Base-by-base conservation (phyloP, 768 basidiomycete species). In the Pleurotus djamor region DNA sequence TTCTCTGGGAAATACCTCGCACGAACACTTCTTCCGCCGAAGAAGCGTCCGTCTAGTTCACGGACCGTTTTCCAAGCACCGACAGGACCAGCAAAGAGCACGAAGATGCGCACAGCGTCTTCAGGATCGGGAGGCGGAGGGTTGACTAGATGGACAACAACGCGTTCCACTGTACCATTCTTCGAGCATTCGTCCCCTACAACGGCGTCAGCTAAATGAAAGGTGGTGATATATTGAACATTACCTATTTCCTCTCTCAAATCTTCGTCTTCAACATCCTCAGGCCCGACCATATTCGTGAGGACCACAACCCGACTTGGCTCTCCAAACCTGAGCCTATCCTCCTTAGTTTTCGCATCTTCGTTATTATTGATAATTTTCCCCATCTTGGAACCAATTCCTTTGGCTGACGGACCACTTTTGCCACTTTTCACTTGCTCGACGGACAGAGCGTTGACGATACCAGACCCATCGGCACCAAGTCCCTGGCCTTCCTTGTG, bases 41-140 rank as follows among this genome's bases (percentile, higher is more conserved):
- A 98, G 69, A 84, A 96, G 33, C 96, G 81, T 17, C 94, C 96
- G 66, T 98, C 94, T 55, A 98, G 79, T 70, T 96, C 94, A 50
- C 94, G 84, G 2, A 96, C 92, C 0, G 94, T 95, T 72, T 94
- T 93, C 96, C 95, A 98, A 5, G 96, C 96, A 9, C 94, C 96
- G 0, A 83, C 95, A 4, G 92, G 92, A 1, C 96, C 96, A 0
- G 87, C 86, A 67, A 96, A 98, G 55, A 91, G 76, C 13, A 98
- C 89, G 68, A 97, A 98, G 57, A 98, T 88, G 54, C 95, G 87
- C 4, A 97, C 89, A 1, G 88, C 86, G n/a, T 94, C 89, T n/a
- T 87, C 86, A 2, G 84, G 78, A 50, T 88, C 79, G 2, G 72
- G 62, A 0, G 92, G 83, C 1, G 82, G 75, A 2, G 93, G 92